Percentiles rank a stretch among this genome's conserved stretches.
These are phyloP conservation scores for Hyaloscypha finlandica DNA, from an alignment of 495 filamentous ascomycete species.

Conservation along the genomic window DNA sequence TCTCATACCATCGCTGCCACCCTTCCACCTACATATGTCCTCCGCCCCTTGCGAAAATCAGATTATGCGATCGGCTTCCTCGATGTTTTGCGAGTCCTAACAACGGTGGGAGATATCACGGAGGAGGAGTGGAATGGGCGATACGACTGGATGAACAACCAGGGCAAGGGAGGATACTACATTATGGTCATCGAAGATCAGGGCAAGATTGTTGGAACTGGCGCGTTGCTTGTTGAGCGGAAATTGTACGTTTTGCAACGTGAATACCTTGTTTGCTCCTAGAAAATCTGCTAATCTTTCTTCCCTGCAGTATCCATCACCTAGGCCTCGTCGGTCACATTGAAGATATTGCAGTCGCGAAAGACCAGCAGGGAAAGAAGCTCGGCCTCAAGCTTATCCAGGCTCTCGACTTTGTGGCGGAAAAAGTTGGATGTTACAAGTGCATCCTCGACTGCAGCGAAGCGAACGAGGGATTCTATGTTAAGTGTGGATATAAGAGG, in stretches of 20 bases:
- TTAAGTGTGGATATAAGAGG: slow-evolving; percentile 95
- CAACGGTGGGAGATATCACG: slow-evolving; percentile 86
- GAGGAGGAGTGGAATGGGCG: slow-evolving; percentile 73
- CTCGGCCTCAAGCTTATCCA: slow-evolving; percentile 90
- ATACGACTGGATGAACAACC: slow-evolving; percentile 80
- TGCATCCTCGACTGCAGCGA: slow-evolving; percentile 62
- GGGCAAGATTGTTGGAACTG: slow-evolving; percentile 78
- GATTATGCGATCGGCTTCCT: slow-evolving; percentile 84
- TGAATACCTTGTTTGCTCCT: background rate
- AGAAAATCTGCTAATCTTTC: slow-evolving; percentile 8
- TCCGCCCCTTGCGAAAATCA: slow-evolving; percentile 74
- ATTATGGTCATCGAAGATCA: slow-evolving; percentile 78
- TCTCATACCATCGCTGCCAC: slow-evolving; percentile 68
- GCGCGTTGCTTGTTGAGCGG: slow-evolving; percentile 80
- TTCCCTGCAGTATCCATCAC: slow-evolving; percentile 61
- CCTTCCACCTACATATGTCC: slow-evolving; percentile 78
- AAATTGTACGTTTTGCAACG: slow-evolving; percentile 63
- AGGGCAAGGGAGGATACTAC: slow-evolving; percentile 77
- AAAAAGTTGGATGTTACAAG: slow-evolving; percentile 90
- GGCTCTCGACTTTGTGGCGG: slow-evolving; percentile 85
- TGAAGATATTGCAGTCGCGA: slow-evolving; percentile 94
- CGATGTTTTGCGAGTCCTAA: slow-evolving; percentile 87
- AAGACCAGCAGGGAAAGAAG: slow-evolving; percentile 96
- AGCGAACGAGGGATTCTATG: slow-evolving; percentile 95
- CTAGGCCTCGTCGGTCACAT: slow-evolving; percentile 88